A percentile compares a stretch with the other conserved stretches of the same genome.
Conservation (phyloP, 2,329 filamentous ascomycete species). For the Fonsecaea multimorphosa region DNA sequence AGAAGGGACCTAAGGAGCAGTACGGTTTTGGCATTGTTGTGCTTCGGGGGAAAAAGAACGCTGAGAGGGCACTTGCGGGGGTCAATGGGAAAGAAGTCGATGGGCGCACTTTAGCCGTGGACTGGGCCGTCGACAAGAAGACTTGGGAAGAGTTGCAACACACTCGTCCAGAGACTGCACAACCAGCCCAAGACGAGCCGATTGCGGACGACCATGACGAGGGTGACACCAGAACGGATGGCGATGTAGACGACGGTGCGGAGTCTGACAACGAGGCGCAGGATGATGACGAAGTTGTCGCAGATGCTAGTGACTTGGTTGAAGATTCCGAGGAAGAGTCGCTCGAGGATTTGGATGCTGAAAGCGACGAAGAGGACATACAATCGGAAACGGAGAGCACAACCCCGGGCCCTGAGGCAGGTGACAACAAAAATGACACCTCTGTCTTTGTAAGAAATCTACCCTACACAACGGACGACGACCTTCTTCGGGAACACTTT, state of each 20-base stretch:
- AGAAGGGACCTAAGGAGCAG: conserved; percentile 67
- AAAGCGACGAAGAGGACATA: conserved; percentile 51
- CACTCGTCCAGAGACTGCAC: conserved; percentile 40
- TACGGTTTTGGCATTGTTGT: conserved; percentile 93
- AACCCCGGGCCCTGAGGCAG: conserved; percentile 50
- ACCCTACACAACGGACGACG: conserved; percentile 85
- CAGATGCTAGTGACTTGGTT: conserved; percentile 47
- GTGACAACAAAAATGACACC: conserved; percentile 51
- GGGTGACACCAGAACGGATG: conserved; percentile 41
- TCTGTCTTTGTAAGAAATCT: conserved; percentile 94
- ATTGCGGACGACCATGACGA: conserved; percentile 26
- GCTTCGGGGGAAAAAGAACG: conserved; percentile 85
- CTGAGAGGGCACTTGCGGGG: conserved; percentile 81
- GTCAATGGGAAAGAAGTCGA: conserved; percentile 91
- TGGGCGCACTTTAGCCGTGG: conserved; percentile 85
- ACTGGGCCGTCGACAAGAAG: conserved; percentile 94
- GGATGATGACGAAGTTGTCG: conserved; percentile 45
- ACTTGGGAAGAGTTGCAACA: conserved; percentile 75
- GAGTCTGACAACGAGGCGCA: conserved; percentile 34
- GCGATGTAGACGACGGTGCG: conserved; percentile 51
- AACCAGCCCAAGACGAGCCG: conserved; percentile 46
- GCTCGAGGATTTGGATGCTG: conserved; percentile 49
- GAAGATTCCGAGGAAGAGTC: conserved; percentile 54
- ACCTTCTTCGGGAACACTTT: conserved; percentile 83
- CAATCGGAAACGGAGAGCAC: conserved; percentile 47